These are phyloP conservation scores for Zygoascus bituminiphila DNA, from an alignment of 805 yeast genomes.

Conservation along the genomic window DNA sequence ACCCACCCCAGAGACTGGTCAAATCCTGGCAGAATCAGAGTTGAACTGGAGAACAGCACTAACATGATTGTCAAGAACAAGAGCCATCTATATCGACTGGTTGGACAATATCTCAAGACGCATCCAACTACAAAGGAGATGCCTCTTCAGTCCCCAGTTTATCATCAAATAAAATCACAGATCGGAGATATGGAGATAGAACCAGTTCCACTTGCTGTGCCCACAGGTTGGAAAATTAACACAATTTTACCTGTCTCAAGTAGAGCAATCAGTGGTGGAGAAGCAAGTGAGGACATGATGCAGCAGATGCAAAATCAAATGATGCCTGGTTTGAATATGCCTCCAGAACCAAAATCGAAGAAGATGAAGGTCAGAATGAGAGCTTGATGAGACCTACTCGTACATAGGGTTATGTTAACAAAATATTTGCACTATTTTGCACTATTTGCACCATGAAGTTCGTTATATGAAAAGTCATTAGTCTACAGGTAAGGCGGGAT, in stretches of 20 bases:
- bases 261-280: constrained; percentile 71
- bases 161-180: constrained; percentile 13
- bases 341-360: constrained; percentile 16
- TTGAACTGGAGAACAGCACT: constrained; percentile 45
- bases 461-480: too few species aligned
- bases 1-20: constrained; percentile 96
- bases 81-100: constrained; percentile 52
- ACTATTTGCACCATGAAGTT: too few species aligned
- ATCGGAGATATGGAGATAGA: constrained; percentile 12
- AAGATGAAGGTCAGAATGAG: constrained; percentile 19
- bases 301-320: constrained; percentile 21
- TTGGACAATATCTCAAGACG: constrained; percentile 51
- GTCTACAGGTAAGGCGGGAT: too few species aligned
- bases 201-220: constrained; percentile 51
- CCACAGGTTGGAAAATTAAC: constrained; percentile 82
- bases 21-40: constrained; percentile 92
- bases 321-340: constrained; percentile 22
- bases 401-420: too few species aligned
- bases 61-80: constrained; percentile 40
- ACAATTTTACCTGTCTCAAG: constrained; percentile 84
- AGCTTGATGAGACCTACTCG: neutral
- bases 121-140: constrained; percentile 63
- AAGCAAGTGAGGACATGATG: constrained; percentile 50
- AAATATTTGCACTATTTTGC: too few species aligned
- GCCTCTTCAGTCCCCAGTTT: constrained; percentile 43